Conservation (phyloP, 148 eudicot species). For the Mesembryanthemum crystallinum region DNA sequence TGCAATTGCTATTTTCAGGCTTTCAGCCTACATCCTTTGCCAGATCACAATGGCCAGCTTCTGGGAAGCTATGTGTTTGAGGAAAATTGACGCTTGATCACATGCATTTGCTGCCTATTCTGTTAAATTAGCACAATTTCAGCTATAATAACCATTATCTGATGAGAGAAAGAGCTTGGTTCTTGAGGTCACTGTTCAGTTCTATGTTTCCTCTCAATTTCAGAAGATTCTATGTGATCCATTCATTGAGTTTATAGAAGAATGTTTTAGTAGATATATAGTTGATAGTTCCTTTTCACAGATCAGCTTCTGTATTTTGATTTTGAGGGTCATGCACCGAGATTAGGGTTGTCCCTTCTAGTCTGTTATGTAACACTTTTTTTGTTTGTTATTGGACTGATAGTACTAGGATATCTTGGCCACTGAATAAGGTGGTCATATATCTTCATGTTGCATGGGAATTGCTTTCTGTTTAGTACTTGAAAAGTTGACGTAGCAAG, state of each 20-base stretch:
- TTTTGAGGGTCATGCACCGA: too few relatives aligned
- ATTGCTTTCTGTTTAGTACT: background rate
- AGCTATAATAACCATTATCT: background rate
- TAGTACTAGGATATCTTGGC: background rate
- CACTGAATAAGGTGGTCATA: background rate
- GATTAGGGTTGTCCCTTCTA: background rate
- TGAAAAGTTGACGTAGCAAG: background rate
- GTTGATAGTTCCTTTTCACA: too few relatives aligned
- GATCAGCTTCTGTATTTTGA: too few relatives aligned
- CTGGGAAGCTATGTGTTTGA: background rate
- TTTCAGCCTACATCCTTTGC: background rate
- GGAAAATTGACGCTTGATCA: too few relatives aligned
- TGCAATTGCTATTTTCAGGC: slow-evolving; percentile 1
- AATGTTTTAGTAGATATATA: background rate
- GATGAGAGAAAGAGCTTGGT: background rate
- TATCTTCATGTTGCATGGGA: background rate
- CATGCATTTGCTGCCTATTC: background rate
- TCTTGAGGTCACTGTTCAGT: background rate
- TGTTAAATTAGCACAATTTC: too few relatives aligned
- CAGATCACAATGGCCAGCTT: background rate
- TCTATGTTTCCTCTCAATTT: background rate
- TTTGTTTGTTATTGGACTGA: background rate
- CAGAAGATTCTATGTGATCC: background rate
- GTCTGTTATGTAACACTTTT: background rate
- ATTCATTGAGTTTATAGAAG: background rate